Conservation (phyloP, 176 grass and related monocot species). For the Echinochloa phyllopogon region DNA sequence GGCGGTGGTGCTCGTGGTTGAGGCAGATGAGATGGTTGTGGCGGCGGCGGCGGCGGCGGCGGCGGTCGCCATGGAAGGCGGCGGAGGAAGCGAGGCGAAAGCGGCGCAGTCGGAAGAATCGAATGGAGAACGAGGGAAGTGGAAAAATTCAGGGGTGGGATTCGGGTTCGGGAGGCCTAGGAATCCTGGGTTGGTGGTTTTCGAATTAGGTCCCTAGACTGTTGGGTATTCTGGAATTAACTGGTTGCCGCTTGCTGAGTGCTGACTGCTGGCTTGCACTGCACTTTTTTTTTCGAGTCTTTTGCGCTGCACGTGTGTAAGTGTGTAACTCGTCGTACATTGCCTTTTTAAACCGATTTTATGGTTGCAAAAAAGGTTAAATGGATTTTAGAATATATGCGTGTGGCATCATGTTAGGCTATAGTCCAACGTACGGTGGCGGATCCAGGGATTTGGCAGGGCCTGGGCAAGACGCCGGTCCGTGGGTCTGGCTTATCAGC, state of each 20-base stretch:
- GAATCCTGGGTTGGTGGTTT: neutral
- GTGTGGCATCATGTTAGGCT: too few relatives aligned
- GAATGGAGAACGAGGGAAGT: slow-evolving; percentile 35
- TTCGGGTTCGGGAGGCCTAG: neutral
- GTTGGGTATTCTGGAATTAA: neutral
- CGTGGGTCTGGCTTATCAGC: too few relatives aligned
- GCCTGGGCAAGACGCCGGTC: too few relatives aligned
- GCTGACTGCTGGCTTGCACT: neutral
- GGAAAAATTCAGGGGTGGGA: slow-evolving; percentile 9
- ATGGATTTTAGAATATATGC: too few relatives aligned
- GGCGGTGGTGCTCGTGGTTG: neutral
- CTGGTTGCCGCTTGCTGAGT: neutral
- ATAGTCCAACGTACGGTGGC: too few relatives aligned
- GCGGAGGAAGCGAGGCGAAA: slow-evolving; percentile 35
- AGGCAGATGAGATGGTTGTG: neutral
- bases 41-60: slow-evolving; percentile 1
- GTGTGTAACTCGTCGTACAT: too few relatives aligned
- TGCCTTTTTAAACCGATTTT: neutral
- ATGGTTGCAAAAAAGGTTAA: too few relatives aligned
- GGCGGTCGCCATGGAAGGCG: slow-evolving; percentile 28
- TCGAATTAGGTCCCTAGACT: neutral
- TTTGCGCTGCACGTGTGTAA: too few relatives aligned
- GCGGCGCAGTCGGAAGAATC: slow-evolving; percentile 42
- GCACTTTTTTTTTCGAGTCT: neutral
- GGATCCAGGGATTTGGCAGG: too few relatives aligned